A percentile compares a stretch with the other conserved stretches of the same genome.
These are phyloP conservation scores for Exophiala sp. DNA, from an alignment of 2,329 filamentous ascomycete genomes.

Conservation along the genomic window DNA sequence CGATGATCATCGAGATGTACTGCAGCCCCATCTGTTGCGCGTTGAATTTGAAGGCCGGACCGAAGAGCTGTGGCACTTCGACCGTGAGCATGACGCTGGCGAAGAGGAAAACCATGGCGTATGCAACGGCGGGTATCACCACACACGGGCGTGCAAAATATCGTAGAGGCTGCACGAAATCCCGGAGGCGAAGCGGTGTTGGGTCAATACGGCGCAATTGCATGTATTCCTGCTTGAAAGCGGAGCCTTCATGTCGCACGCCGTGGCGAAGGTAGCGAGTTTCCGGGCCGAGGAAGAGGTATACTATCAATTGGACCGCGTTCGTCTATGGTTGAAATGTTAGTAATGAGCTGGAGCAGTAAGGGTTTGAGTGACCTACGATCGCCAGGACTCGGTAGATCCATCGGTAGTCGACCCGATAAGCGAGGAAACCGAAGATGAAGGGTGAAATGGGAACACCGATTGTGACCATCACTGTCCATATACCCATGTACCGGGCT, in stretches of 20 bases:
- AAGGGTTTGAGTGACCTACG: slow-evolving; percentile 31
- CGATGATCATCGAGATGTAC: slow-evolving; percentile 56
- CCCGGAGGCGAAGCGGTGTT: slow-evolving; percentile 45
- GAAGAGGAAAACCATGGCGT: slow-evolving; percentile 58
- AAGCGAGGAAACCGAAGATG: slow-evolving; percentile 47
- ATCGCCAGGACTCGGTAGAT: slow-evolving; percentile 59
- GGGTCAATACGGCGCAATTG: slow-evolving; percentile 51
- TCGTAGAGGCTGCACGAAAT: slow-evolving; percentile 53
- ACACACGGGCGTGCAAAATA: slow-evolving; percentile 48
- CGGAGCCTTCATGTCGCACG: slow-evolving; percentile 34
- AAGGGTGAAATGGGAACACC: slow-evolving; percentile 40
- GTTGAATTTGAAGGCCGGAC: slow-evolving; percentile 55
- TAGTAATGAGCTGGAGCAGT: background rate
- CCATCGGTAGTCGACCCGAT: slow-evolving; percentile 55
- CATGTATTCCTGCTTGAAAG: slow-evolving; percentile 47
- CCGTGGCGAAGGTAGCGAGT: slow-evolving; percentile 51
- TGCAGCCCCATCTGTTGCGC: slow-evolving; percentile 58
- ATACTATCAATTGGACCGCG: slow-evolving; percentile 54
- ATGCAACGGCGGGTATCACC: slow-evolving; percentile 50
- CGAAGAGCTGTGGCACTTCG: slow-evolving; percentile 59
- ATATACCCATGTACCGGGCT: slow-evolving; percentile 56
- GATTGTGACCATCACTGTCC: slow-evolving; percentile 52
- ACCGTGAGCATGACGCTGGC: slow-evolving; percentile 53
- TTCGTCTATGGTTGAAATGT: slow-evolving; percentile 44
- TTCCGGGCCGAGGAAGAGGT: slow-evolving; percentile 55